Evolutionary conservation across 2,329 filamentous ascomycete genomes (phyloP), one percentile per base, ranked within the genome.

Genomic region (Colletotrichum zoysiae): DNA sequence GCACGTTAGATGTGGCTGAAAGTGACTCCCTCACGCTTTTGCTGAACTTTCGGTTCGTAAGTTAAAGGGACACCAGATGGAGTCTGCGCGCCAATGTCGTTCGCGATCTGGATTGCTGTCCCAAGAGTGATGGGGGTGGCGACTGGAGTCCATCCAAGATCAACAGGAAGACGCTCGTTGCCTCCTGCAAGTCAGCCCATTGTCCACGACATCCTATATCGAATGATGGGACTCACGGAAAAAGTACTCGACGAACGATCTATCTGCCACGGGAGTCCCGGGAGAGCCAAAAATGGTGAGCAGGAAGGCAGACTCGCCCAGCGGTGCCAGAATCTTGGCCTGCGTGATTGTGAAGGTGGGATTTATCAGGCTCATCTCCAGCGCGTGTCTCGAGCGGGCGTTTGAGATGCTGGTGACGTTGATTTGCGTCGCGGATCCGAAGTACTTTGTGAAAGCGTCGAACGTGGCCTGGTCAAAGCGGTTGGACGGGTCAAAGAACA

Each of bases 381-480:
- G 82, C 1, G 79, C 82, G 12, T 1, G 85, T 59, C 70, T 86
- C 84, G 74, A 81, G 79, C 63, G 63, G 14, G 63, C 67, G 66
- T 85, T 84, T 66, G 86, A 86, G 2, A 85, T 76, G 76, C 82
- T 81, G 3, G 81, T 65, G 0, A 82, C 76, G 35, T 81, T 78
- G 38, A 89, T 75, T 12, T 79, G 77, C 3, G 80, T 75, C 0
- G 70, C 78, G 0, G 81, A 84, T 83, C 85, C 64, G 20, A 71
- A 89, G 77, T 84, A 88, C 4, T 74, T 70, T 38, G 75, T 79
- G 0, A 82, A 84, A 58, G 82, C 76, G 61, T 85, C 81, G 76
- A 88, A 90, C 70, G 88, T 77, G 2, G 80, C 83, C 58, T 84
- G 77, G 77, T 89, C 87, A 79, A 89, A 89, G 66, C 83, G 68